Evolutionary conservation across 2,329 filamentous ascomycete genomes (phyloP).

Genomic region (Trichocomaceae sp.): DNA sequence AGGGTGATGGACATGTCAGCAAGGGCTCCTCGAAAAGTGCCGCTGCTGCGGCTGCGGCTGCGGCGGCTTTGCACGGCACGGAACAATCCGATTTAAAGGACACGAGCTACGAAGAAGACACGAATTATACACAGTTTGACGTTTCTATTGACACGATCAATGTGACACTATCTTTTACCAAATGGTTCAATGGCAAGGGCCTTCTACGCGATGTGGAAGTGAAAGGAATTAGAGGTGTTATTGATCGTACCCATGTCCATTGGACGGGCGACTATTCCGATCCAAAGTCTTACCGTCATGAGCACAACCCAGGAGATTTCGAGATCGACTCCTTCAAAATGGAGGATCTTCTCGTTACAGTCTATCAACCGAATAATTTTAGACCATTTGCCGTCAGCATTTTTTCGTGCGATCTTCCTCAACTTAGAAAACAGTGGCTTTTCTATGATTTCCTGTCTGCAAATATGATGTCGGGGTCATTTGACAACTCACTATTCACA

Average conservation of each 20-base stretch:
- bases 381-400: constrained; percentile 94
- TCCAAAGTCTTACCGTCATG: constrained; percentile 78
- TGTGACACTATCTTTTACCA: constrained; percentile 92
- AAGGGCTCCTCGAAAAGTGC: constrained; percentile 84
- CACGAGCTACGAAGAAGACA: constrained; percentile 61
- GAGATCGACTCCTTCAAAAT: constrained; percentile 96
- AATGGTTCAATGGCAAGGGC: constrained; percentile 98
- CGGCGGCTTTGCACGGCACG: constrained; percentile 50
- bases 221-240: constrained; percentile 82
- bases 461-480: constrained; percentile 92
- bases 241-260: constrained; percentile 78
- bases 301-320: constrained; percentile 86
- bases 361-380: constrained; percentile 85
- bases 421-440: constrained; percentile 89
- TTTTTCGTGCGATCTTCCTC: constrained; percentile 88
- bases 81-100: constrained; percentile 39
- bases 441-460: constrained; percentile 97
- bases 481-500: constrained; percentile 91
- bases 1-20: constrained; percentile 72
- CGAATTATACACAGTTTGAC: constrained; percentile 97
- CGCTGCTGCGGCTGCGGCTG: constrained; percentile 77
- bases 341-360: constrained; percentile 82
- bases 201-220: constrained; percentile 87
- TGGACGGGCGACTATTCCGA: constrained; percentile 66
- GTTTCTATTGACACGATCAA: constrained; percentile 92